phyloP scores from a whole-genome alignment of 805 yeast species.

The Metschnikowia baotianmanensis region DNA sequence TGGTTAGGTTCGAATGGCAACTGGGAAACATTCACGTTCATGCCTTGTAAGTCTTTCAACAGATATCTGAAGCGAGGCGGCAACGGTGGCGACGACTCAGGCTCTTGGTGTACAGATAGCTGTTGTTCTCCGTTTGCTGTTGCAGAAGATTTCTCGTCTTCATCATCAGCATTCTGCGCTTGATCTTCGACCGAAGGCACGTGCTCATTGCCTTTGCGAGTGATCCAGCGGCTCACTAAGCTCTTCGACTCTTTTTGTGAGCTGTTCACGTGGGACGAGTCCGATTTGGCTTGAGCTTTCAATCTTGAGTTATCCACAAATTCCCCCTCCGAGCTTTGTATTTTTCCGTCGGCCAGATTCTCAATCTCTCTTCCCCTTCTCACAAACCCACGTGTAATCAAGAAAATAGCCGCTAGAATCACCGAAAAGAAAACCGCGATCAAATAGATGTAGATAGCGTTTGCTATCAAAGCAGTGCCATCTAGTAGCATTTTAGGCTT shows the following conservation, averaged over 20 bases:
- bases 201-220: background rate
- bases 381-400: conserved; percentile 12
- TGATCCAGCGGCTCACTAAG: conserved; percentile 7
- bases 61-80: conserved; percentile 2
- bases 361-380: conserved; percentile 2
- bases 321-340: conserved; percentile 1
- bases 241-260: conserved; percentile 5
- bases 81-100: background rate
- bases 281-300: conserved; percentile 1
- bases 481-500: conserved; percentile 13
- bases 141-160: conserved; percentile 2
- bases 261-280: background rate
- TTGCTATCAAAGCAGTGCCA: conserved; percentile 13
- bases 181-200: background rate
- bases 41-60: conserved; percentile 4
- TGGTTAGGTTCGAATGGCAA: conserved; percentile 3
- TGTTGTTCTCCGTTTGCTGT: conserved; percentile 3
- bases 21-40: conserved; percentile 1
- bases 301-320: background rate
- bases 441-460: conserved; percentile 15
- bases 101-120: background rate
- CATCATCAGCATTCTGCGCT: background rate
- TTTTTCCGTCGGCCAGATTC: background rate
- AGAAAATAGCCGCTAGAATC: conserved; percentile 8
- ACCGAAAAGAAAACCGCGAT: conserved; percentile 9